Evolutionary conservation across 2,329 filamentous ascomycete species (phyloP).

Genomic region (Sporothrix dimorphospora): DNA sequence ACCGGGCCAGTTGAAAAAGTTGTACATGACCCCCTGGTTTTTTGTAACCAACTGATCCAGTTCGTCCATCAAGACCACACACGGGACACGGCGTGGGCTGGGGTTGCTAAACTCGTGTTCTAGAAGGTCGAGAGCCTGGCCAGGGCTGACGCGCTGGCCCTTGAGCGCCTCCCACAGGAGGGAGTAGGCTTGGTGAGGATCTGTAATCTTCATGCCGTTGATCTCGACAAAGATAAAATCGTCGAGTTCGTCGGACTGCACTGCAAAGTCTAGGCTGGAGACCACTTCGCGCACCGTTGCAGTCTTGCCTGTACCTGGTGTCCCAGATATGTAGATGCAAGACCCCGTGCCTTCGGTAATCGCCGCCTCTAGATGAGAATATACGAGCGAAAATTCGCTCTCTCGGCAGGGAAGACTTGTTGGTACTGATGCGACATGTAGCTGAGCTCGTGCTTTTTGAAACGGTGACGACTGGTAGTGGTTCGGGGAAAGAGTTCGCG

Average conservation of each 20-base stretch:
- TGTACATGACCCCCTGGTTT: conserved; percentile 99
- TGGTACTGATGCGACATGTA: conserved; percentile 94
- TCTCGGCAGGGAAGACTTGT: conserved; percentile 88
- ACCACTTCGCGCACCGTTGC: conserved; percentile 96
- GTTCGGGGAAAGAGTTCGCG: conserved; percentile 75
- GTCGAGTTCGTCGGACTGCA: conserved; percentile 87
- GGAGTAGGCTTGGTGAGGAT: conserved; percentile 94
- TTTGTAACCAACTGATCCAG: conserved; percentile 96
- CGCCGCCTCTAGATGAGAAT: conserved; percentile 89
- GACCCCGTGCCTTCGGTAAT: conserved; percentile 92
- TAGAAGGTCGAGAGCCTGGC: conserved; percentile 86
- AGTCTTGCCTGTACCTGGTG: conserved; percentile 95
- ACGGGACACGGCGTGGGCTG: conserved; percentile 86
- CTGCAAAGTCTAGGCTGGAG: conserved; percentile 82
- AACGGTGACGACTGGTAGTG: conserved; percentile 82
- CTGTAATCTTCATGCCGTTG: conserved; percentile 99
- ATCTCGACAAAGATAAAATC: conserved; percentile 99
- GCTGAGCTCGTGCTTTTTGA: conserved; percentile 81
- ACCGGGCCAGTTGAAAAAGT: conserved; percentile 99
- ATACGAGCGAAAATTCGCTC: conserved; percentile 87
- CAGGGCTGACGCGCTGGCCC: conserved; percentile 87
- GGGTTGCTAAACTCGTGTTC: conserved; percentile 93
- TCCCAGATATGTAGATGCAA: conserved; percentile 99
- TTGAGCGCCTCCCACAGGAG: conserved; percentile 95
- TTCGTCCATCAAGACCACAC: conserved; percentile 98